Evolutionary conservation across 2,329 filamentous ascomycete genomes (phyloP), one percentile per base, ranked within the genome.

Genomic region (Xylaria sp.): DNA sequence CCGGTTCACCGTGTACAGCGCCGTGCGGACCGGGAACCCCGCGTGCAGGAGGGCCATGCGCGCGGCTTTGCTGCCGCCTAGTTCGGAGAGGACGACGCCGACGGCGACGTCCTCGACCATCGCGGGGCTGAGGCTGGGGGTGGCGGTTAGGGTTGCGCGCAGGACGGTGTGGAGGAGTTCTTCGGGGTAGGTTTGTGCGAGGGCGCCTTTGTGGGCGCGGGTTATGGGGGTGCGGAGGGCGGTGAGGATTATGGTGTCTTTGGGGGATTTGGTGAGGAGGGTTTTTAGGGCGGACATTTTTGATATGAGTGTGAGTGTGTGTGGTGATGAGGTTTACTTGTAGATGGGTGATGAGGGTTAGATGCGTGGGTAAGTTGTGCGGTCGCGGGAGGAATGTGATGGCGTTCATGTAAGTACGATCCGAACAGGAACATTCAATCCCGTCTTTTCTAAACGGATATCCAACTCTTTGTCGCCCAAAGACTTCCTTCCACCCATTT

Each of bases 131-230:
- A 94, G 84, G 66, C 85, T 85, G 1, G 91, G 89, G 71, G 89
- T 88, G 47, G 85, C 85, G 59, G 83, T 82, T 55, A 92, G 80
- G 0, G 89, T 92, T 18, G 89, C 89, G 60, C 72, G 73, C n/a
- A 85, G 76, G 19, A 84, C 89, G 48, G 80, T 76, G 19, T 87
- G 82, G 57, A 96, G 88, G 57, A 97, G 82, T 75, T 96, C 90
- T 74, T 97, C 92, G 13, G 94, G 92, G 76, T 93, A 92, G 53
- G 92, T 88, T 73, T 96, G 90, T 74, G 91, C 90, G 70, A 97
- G 85, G 16, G 84, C 83, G 70, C 92, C 92, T 71, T 91, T 91
- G 79, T 91, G 88, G 47, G 91, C 85, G 64, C 91, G 86, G 61
- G 89, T 93, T 65, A 97, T 83, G 47, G 92, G 90, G 6, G 92